These are phyloP conservation scores for Arthrinium phaeospermum DNA, from an alignment of 2,329 filamentous ascomycete species.

Conservation along the genomic window DNA sequence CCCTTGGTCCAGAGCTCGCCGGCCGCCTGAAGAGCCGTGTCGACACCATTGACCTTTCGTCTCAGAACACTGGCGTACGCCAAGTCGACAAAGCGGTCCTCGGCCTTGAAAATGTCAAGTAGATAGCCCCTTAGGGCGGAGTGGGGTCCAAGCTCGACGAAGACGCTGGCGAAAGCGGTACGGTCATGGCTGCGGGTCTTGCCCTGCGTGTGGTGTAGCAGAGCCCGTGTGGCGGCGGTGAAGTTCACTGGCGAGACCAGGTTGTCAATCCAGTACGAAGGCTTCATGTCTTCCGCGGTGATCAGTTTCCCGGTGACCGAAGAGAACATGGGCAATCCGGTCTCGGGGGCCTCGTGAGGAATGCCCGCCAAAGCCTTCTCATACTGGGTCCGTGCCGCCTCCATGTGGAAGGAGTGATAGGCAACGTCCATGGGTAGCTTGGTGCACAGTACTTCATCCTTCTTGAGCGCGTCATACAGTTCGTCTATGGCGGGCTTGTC, in stretches of 20 bases:
- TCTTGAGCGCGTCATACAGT: conserved; percentile 38
- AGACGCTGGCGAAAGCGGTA: conserved; percentile 19
- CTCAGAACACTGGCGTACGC: conserved; percentile 28
- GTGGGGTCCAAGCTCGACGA: conserved; percentile 35
- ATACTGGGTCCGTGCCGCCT: conserved; percentile 12
- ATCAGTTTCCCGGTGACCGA: background rate
- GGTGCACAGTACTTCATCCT: conserved; percentile 42
- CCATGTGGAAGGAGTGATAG: conserved; percentile 54
- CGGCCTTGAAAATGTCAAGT: conserved; percentile 26
- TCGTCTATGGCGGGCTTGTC: conserved; percentile 31
- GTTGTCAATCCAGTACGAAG: conserved; percentile 1
- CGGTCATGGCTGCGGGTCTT: conserved; percentile 1
- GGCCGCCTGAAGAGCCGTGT: conserved; percentile 27
- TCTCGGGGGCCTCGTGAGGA: background rate
- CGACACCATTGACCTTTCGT: conserved; percentile 26
- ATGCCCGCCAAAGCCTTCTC: background rate
- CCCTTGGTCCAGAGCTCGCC: conserved; percentile 31
- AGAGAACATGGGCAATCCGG: background rate
- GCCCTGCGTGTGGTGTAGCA: conserved; percentile 1
- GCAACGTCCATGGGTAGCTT: conserved; percentile 45
- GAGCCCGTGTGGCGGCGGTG: background rate
- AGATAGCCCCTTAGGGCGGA: conserved; percentile 32
- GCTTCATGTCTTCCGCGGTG: background rate
- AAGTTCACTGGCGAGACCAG: background rate
- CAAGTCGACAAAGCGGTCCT: conserved; percentile 19